Conservation (phyloP, 2,329 filamentous ascomycete species). For the Thermoascus crustaceus region DNA sequence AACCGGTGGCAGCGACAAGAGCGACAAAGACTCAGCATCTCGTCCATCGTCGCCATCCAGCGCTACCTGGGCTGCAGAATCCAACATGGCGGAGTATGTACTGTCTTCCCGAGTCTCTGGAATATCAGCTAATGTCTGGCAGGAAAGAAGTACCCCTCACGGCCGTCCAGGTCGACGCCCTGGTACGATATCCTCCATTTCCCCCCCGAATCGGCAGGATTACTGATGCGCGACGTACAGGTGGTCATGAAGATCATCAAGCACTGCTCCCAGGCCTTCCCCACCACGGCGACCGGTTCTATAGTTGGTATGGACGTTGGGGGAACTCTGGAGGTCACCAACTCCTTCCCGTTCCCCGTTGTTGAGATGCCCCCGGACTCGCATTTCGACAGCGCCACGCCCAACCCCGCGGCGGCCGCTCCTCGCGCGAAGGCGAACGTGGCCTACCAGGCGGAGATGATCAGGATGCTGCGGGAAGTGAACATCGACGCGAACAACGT, state of each 20-base stretch:
- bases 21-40: conserved; percentile 9
- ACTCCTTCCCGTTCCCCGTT: conserved; percentile 87
- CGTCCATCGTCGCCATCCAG: conserved; percentile 11
- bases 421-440: conserved; percentile 87
- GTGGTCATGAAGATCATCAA: conserved; percentile 98
- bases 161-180: conserved; percentile 86
- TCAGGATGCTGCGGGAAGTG: conserved; percentile 90
- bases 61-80: conserved; percentile 14
- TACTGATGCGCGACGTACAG: conserved; percentile 38
- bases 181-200: conserved; percentile 55
- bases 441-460: conserved; percentile 91
- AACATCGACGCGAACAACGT: conserved; percentile 98
- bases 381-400: conserved; percentile 61
- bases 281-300: conserved; percentile 79
- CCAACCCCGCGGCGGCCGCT: conserved; percentile 72
- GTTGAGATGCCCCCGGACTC: conserved; percentile 63
- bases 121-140: conserved; percentile 11
- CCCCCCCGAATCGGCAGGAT: conserved; percentile 19
- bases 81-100: conserved; percentile 27
- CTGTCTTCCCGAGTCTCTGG: background rate
- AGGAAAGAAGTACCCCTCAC: conserved; percentile 66
- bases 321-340: conserved; percentile 78
- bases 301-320: conserved; percentile 89
- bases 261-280: conserved; percentile 81
- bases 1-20: conserved; percentile 14